Conservation (phyloP, 768 basidiomycete species). For the Boletus subparvulus region DNA sequence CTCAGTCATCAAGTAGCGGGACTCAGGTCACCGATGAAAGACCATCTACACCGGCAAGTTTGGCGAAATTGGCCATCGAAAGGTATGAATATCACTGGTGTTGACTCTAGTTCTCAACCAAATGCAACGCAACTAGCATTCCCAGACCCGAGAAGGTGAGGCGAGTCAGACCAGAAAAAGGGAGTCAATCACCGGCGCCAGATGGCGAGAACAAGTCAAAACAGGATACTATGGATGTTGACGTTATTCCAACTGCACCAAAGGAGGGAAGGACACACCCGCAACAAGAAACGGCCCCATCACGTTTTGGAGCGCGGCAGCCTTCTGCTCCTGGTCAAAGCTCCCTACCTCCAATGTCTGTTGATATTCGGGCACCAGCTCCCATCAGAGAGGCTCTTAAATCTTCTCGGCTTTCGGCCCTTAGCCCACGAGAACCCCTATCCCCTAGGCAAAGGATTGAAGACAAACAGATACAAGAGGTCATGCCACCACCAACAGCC, state of each 20-base stretch:
- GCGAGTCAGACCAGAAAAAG: slow-evolving; percentile 44
- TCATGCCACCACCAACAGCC: slow-evolving; percentile 76
- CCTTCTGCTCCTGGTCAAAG: slow-evolving; percentile 11
- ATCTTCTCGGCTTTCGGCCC: slow-evolving; percentile 14
- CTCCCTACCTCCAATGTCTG: slow-evolving; percentile 11
- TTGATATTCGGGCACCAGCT: slow-evolving; percentile 18
- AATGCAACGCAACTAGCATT: slow-evolving; percentile 44
- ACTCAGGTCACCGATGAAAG: slow-evolving; percentile 30
- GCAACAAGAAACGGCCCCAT: slow-evolving; percentile 17
- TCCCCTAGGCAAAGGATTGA: slow-evolving; percentile 44
- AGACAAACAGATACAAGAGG: slow-evolving; percentile 37
- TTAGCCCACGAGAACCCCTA: slow-evolving; percentile 36
- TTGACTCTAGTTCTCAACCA: not conserved
- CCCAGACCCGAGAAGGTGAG: slow-evolving; percentile 81
- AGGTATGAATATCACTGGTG: slow-evolving; percentile 43
- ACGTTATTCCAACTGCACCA: slow-evolving; percentile 17
- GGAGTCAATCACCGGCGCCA: slow-evolving; percentile 36
- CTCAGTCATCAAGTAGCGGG: slow-evolving; percentile 43
- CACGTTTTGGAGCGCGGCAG: slow-evolving; percentile 27
- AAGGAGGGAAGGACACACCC: slow-evolving; percentile 28
- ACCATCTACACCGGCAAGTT: slow-evolving; percentile 29
- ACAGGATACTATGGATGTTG: slow-evolving; percentile 39
- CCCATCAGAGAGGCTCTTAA: slow-evolving; percentile 21
- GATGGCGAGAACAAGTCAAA: slow-evolving; percentile 31
- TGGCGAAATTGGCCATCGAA: slow-evolving; percentile 63